Conservation (phyloP, 805 yeast genomes). For the Barnettozyma populi region DNA sequence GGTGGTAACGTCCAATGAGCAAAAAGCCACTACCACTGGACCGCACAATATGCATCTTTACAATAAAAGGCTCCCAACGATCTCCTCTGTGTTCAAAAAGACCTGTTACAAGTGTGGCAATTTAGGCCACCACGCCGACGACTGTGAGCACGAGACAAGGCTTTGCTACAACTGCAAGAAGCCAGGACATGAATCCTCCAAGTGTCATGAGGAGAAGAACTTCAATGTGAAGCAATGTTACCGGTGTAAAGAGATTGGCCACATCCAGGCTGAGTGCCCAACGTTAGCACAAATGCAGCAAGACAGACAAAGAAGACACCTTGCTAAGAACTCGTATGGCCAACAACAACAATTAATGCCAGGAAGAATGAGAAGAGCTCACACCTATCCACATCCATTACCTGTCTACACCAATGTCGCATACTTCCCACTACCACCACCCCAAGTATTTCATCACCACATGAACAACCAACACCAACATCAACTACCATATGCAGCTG, state of each 20-base stretch:
- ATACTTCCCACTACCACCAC: not conserved
- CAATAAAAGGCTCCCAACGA: constrained; percentile 1
- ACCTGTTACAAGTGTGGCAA: constrained; percentile 29
- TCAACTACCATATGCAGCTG: not conserved
- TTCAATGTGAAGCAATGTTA: constrained; percentile 26
- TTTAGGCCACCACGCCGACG: constrained; percentile 28
- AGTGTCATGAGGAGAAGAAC: constrained; percentile 22
- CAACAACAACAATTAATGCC: not conserved
- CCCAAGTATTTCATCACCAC: not conserved
- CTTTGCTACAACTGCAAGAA: constrained; percentile 29
- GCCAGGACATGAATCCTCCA: constrained; percentile 27
- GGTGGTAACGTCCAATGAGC: not conserved
- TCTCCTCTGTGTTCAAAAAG: constrained; percentile 24
- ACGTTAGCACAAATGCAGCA: not conserved
- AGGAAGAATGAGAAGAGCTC: not conserved
- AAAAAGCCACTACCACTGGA: not conserved
- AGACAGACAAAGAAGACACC: constrained; percentile 1
- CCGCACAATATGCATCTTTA: not conserved
- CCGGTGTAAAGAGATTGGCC: constrained; percentile 26
- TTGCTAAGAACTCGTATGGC: not conserved
- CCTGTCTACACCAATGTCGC: not conserved
- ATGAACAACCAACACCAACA: not conserved
- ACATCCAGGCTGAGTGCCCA: constrained; percentile 27
- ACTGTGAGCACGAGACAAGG: constrained; percentile 21
- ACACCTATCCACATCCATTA: not conserved